These are phyloP conservation scores for Vitis hybrid DNA, from an alignment of 177 flowering plant species.

Conservation along the genomic window DNA sequence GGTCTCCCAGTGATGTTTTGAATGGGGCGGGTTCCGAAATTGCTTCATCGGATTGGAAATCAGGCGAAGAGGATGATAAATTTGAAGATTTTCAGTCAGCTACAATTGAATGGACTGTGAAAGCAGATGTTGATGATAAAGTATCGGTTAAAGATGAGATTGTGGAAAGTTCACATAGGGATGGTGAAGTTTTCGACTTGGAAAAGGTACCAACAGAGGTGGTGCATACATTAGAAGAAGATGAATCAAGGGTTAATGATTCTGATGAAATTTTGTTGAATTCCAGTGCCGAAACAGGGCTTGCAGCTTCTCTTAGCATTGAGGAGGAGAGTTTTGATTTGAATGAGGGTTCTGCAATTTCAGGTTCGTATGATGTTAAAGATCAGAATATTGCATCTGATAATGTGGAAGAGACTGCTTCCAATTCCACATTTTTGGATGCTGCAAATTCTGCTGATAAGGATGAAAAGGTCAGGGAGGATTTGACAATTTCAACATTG, in stretches of 20 bases:
- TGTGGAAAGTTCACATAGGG: background rate
- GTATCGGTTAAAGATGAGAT: background rate
- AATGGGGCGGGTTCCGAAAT: background rate
- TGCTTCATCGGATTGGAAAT: conserved; percentile 1
- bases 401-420: conserved; percentile 6
- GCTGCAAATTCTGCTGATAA: conserved; percentile 14
- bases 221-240: background rate
- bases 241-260: background rate
- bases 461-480: conserved; percentile 5
- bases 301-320: background rate
- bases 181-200: background rate
- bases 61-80: conserved; percentile 7
- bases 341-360: conserved; percentile 3
- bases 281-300: conserved; percentile 4
- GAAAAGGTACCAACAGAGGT: conserved; percentile 2
- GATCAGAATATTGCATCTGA: conserved; percentile 5
- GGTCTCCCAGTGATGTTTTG: conserved; percentile 10
- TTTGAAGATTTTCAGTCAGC: conserved; percentile 20
- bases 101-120: background rate
- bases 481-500: background rate
- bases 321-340: conserved; percentile 2
- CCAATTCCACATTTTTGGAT: conserved; percentile 3
- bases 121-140: background rate
- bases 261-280: background rate
- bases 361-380: conserved; percentile 10